Evolutionary conservation across 1,284 basidiomycete genomes (phyloP), one percentile per base, ranked within the genome.

Genomic region (Malassezia nana): DNA sequence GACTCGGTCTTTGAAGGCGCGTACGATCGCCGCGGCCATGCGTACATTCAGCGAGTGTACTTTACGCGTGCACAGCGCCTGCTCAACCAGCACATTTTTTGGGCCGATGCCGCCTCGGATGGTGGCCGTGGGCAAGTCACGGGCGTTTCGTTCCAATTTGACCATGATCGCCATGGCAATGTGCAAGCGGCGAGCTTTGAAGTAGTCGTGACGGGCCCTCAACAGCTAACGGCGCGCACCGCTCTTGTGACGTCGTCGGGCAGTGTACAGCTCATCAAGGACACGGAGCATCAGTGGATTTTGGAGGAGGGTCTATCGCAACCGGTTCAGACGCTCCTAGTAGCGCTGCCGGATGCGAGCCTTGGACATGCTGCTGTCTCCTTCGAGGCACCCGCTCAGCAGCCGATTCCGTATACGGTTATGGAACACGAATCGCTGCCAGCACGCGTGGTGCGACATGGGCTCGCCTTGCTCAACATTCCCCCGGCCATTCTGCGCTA

Each of bases 241-340:
- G 74, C 84, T 15, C 55, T 89, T 30, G 83, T 83, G 1, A 89
- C 87, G 0, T 82, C 81, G 5, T 85, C 85, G 0, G 89, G 89
- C 9, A 79, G 86, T 0, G 67, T 94, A 9, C 87, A 89, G 63
- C 77, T 86, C 9, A 85, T 86, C 81, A 78, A 83, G 43, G 79
- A 82, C 28, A 79, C 83, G 38, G 69, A 78, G 40, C 72, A 82
- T 16, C 77, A 81, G 47, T 95, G 89, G 89, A 81, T 80, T 0
- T 79, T 88, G 35, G 89, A 95, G 69, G 91, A 96, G 69, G 80
- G 82, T 0, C 78, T 94, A 10, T 78, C 86, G 0, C 78, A 82
- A 20, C 79, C 87, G 44, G 77, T 79, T 16, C 48, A 61, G 13
- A 55, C 64, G 16, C 55, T 83, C 52, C 82, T 89, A 54, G 80